Base-by-base conservation (phyloP, 164 flowering plant species). In the Vitis amurensis region DNA sequence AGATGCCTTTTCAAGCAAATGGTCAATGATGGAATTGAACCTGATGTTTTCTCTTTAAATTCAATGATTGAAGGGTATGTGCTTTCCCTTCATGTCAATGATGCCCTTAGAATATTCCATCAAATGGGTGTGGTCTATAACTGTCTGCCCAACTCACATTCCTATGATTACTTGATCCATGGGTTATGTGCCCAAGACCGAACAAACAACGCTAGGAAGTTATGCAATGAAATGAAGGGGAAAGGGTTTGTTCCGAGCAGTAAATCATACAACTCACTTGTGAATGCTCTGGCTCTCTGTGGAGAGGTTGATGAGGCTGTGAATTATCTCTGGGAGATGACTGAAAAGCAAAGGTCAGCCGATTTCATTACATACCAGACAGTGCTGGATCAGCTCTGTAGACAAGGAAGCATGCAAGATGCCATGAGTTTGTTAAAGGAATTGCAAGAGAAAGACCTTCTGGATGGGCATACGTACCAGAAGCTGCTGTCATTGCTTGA, bases 111-210 rank as follows among this genome's bases (percentile, higher is more conserved):
- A 19, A 79, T 94, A 65, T 94, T 91, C 57, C 97, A 92, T 75
- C 97, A 94, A 69, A 91, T 95, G 92, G 91, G 85, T 67, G 81
- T 73, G 57, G 88, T 86, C 1, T 91, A 88, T 71, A 72, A 70
- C 3, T 87, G 92, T 71, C 63, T 9, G 61, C 98, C 98, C 13
- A 85, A 93, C 70, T 78, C 91, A 3, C 74, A 69, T 74, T 83
- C 99, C 0, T 91, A 83, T 76, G 79, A 88, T 81, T 84, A 91
- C 79, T 67, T 94, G 66, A 85, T 94, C 44, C 91, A 92, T 73
- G 99, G 98, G 14, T 65, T 92, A 44, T 92, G 99, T 77, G 90
- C 91, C 49, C 98, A 92, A 85, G 87, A 84, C 13, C 78, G 99
- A 49, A 90, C 98, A 8, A 79, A 61, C 9, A 93, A 91, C 86